Evolutionary conservation across 164 flowering plant species (phyloP).

Genomic region (Buxus sempervirens): DNA sequence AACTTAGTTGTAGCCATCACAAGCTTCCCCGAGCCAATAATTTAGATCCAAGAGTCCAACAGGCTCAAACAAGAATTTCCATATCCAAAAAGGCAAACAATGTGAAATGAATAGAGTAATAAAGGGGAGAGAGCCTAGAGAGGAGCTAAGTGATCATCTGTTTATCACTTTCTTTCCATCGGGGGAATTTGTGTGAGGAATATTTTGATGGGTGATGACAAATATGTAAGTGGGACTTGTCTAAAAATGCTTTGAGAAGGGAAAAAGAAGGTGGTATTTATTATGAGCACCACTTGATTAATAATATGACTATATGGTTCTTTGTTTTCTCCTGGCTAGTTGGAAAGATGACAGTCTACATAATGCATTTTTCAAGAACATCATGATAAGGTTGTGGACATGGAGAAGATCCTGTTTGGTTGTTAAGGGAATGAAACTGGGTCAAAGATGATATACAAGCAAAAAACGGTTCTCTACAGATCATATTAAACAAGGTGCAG

Average conservation of each 20-base stretch:
- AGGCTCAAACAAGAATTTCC: conserved; percentile 1
- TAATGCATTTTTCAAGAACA: neutral
- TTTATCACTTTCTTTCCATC: conserved; percentile 1
- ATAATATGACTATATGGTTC: no score
- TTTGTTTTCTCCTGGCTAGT: conserved; percentile 6
- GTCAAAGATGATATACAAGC: no score
- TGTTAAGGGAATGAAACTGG: neutral
- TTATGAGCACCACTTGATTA: neutral
- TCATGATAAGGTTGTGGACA: neutral
- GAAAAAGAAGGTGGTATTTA: neutral
- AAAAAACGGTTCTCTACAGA: no score
- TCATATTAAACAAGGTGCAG: no score
- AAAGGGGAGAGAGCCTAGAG: no score
- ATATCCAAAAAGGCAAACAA: no score
- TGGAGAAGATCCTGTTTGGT: neutral
- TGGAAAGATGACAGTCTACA: conserved; percentile 3
- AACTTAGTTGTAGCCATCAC: conserved; percentile 1
- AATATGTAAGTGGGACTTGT: neutral
- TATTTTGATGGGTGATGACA: conserved; percentile 10
- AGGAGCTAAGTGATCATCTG: no score
- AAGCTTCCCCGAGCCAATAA: conserved; percentile 5
- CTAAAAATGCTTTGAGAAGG: no score
- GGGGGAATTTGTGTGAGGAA: neutral
- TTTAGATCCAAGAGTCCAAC: conserved; percentile 6
- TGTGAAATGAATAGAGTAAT: neutral